Percentiles rank a stretch among this genome's conserved stretches.
Conservation (phyloP, 148 eudicot species). For the Polygonum maritimum region DNA sequence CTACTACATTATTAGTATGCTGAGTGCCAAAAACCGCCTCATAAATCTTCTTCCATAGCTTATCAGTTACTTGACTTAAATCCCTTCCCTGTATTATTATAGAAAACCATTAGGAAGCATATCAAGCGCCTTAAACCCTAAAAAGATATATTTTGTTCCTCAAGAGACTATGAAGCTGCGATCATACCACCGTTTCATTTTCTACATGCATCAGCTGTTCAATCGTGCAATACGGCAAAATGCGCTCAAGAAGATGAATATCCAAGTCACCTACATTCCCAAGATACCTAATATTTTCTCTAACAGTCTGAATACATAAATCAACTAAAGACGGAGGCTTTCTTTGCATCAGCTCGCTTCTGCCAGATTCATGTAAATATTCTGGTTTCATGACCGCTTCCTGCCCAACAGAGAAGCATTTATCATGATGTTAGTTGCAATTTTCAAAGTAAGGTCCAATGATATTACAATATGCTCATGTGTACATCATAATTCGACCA, state of each 20-base stretch:
- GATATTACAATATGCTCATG: not conserved
- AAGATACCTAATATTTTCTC: slow-evolving; percentile 68
- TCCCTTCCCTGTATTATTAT: slow-evolving; percentile 56
- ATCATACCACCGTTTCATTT: slow-evolving; percentile 58
- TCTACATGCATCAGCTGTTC: slow-evolving; percentile 77
- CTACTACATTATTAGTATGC: slow-evolving; percentile 27
- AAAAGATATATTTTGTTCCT: not conserved
- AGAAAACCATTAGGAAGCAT: not conserved
- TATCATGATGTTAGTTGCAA: not conserved
- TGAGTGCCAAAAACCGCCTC: slow-evolving; percentile 40
- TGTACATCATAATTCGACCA: too few relatives aligned
- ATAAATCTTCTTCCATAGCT: slow-evolving; percentile 74
- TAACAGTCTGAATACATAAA: slow-evolving; percentile 66
- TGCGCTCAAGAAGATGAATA: slow-evolving; percentile 52
- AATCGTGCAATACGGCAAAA: slow-evolving; percentile 75
- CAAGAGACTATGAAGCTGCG: not conserved
- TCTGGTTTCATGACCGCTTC: slow-evolving; percentile 25
- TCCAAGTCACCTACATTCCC: slow-evolving; percentile 79
- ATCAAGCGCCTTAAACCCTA: not conserved
- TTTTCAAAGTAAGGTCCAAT: not conserved
- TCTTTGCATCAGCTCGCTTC: slow-evolving; percentile 14
- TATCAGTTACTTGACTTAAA: slow-evolving; percentile 69
- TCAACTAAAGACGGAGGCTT: slow-evolving; percentile 65
- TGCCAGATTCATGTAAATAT: slow-evolving; percentile 13
- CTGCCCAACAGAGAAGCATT: not conserved